These are phyloP conservation scores for Colletotrichum sp. DNA, from an alignment of 2,329 filamentous ascomycete species.

Conservation along the genomic window DNA sequence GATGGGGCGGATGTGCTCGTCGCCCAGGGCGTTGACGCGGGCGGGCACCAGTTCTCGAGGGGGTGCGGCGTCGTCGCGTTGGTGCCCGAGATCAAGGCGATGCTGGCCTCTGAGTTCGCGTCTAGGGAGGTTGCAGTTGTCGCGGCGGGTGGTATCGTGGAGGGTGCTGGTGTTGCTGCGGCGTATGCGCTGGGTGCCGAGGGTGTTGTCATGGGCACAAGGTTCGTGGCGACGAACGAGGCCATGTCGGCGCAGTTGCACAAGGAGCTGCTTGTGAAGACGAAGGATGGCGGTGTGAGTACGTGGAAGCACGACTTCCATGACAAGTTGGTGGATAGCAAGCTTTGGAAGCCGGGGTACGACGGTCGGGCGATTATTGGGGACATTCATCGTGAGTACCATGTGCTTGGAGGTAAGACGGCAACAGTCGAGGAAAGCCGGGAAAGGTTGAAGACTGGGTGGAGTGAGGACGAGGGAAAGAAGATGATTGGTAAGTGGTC, in stretches of 20 bases:
- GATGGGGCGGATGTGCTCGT: constrained; percentile 63
- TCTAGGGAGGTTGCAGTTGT: constrained; percentile 45
- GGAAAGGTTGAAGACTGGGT: constrained; percentile 40
- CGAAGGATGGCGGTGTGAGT: constrained; percentile 46
- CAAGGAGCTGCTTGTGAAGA: constrained; percentile 44
- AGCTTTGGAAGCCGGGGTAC: constrained; percentile 46
- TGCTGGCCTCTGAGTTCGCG: constrained; percentile 43
- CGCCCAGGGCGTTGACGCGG: constrained; percentile 68
- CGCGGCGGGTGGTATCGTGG: constrained; percentile 65
- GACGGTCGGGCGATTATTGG: constrained; percentile 48
- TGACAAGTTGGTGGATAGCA: constrained; percentile 41
- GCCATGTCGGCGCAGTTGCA: constrained; percentile 43
- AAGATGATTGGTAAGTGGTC: constrained; percentile 42
- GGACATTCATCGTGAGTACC: constrained; percentile 43
- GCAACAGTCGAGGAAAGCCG: constrained; percentile 41
- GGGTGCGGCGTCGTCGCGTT: constrained; percentile 61
- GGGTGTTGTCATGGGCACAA: constrained; percentile 48
- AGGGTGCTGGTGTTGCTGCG: constrained; percentile 60
- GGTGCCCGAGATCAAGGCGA: constrained; percentile 60
- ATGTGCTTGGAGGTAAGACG: constrained; percentile 21
- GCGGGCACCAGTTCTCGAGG: constrained; percentile 63
- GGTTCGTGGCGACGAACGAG: constrained; percentile 51
- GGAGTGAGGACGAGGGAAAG: constrained; percentile 34
- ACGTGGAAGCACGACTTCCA: constrained; percentile 54
- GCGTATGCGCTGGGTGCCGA: constrained; percentile 55